A percentile compares a stretch with the other conserved stretches of the same genome.
Evolutionary conservation across 2,329 filamentous ascomycete genomes (phyloP).

Genomic region (Trichophyton equinum): DNA sequence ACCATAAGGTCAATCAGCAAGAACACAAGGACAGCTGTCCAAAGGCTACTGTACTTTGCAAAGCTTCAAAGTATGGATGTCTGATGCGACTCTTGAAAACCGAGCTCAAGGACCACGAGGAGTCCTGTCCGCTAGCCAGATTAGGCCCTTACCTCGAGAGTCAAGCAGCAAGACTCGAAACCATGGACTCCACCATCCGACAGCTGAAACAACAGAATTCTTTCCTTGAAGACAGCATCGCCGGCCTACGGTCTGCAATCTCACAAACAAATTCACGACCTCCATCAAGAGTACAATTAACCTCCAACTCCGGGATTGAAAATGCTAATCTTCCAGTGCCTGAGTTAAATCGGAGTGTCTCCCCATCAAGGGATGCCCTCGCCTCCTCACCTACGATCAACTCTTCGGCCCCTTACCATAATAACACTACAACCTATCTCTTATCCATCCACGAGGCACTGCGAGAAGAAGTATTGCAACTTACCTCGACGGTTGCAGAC

Average conservation of each 20-base stretch:
- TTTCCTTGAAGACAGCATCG: conserved; percentile 35
- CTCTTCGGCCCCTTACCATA: conserved; percentile 12
- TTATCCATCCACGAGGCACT: conserved; percentile 49
- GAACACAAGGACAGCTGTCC: conserved; percentile 28
- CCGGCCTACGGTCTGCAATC: conserved; percentile 30
- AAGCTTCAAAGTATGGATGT: conserved; percentile 34
- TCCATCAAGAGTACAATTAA: conserved; percentile 11
- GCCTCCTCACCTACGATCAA: conserved; percentile 20
- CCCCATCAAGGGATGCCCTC: conserved; percentile 6
- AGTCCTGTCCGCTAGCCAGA: conserved; percentile 40
- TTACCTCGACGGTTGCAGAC: conserved; percentile 44
- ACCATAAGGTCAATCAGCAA: conserved; percentile 23
- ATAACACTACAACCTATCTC: conserved; percentile 42
- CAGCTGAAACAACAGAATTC: conserved; percentile 36
- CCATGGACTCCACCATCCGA: conserved; percentile 33
- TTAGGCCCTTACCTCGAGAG: conserved; percentile 34
- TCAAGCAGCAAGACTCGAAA: conserved; percentile 32
- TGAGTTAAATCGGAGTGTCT: conserved; percentile 13
- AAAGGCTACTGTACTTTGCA: conserved; percentile 26
- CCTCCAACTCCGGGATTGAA: conserved; percentile 9
- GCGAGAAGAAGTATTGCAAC: conserved; percentile 45
- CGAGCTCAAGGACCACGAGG: conserved; percentile 33
- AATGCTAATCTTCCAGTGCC: conserved; percentile 9
- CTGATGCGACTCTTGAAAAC: conserved; percentile 25
- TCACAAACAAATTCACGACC: conserved; percentile 21